Base-by-base conservation (phyloP, 2,329 filamentous ascomycete species). In the Aspergillus costaricaensis region DNA sequence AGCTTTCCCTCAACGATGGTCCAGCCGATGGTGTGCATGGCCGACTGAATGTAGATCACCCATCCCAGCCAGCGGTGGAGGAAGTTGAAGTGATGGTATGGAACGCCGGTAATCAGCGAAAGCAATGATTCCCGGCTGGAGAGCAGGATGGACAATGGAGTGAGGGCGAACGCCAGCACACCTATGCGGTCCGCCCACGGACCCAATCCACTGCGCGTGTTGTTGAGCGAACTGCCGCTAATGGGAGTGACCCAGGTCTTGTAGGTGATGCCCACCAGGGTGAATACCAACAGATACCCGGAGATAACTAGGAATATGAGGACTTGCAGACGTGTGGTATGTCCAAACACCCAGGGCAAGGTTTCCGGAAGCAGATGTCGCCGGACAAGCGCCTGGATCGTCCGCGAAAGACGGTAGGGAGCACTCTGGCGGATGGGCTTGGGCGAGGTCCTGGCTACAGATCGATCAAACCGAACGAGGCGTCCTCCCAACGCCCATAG, bases 51-150 rank as follows among this genome's bases (percentile, higher is more conserved):
- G 57, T 91, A 84, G 64, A 93, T 91, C 68, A 92, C 81, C 62
- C 89, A 88, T 6, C 90, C 90, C 0, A 88, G 78, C 90, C 90
- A 92, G 32, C 89, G 86, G 72, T 92, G 90, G 19, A 92, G 77
- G 70, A 92, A 92, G 74, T 90, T 88, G 81, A 92, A 91, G 68
- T 84, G 86, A 66, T 92, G 89, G 68, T 91, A 91, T 0, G 90
- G 89, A 0, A 92, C 80, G 1, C 90, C 90, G 0, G 89, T 92
- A 52, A 91, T 73, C 14, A 90, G 72, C 0, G 86, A 89, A 4
- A 92, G 81, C 2, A 92, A 78, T 0, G 87, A 90, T 71, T 92
- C 90, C 43, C 90, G 83, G 59, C 81, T 87, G n/a, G 85, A 82
- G 12, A 92, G 81, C 51, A 90, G 75, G 30, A 92, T 77, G 0